phyloP scores from a whole-genome alignment of 768 basidiomycete genomes.

The Porphyrellus cyaneotinctus region DNA sequence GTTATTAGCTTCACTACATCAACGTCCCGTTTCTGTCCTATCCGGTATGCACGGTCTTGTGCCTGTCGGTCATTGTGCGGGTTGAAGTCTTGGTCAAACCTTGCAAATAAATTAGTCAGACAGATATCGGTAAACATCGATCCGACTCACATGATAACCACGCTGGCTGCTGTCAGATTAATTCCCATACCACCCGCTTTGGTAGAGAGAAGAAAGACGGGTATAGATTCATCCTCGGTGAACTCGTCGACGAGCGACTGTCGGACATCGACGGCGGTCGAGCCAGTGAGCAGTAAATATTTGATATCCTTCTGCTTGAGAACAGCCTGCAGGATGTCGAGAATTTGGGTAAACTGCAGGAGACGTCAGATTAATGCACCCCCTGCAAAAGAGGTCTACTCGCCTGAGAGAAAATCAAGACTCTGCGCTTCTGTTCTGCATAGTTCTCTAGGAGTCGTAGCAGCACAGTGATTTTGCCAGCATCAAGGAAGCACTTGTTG shows the following conservation, averaged over 20 bases:
- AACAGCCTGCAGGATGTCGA: conserved; percentile 87
- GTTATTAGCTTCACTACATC: conserved; percentile 94
- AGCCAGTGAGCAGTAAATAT: conserved; percentile 85
- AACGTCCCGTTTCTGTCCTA: conserved; percentile 91
- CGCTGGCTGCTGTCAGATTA: conserved; percentile 92
- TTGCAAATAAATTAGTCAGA: conserved; percentile 27
- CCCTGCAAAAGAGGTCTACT: conserved; percentile 13
- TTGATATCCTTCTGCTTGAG: conserved; percentile 68
- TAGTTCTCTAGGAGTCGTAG: conserved; percentile 69
- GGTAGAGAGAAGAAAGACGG: conserved; percentile 87
- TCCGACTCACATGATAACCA: conserved; percentile 76
- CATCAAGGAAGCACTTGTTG: conserved; percentile 72
- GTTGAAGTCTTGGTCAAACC: conserved; percentile 98
- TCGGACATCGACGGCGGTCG: conserved; percentile 89
- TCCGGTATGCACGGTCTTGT: conserved; percentile 94
- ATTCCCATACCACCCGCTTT: conserved; percentile 97
- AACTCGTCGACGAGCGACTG: conserved; percentile 96
- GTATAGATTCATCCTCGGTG: conserved; percentile 75
- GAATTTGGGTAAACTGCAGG: conserved; percentile 85
- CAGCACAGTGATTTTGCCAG: conserved; percentile 82
- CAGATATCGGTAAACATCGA: background rate
- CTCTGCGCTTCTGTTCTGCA: conserved; percentile 63
- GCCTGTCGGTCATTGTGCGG: conserved; percentile 97
- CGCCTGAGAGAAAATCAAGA: conserved; percentile 94
- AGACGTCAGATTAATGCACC: background rate